These are phyloP conservation scores for Tillandsia leiboldiana DNA, from an alignment of 176 grass and related monocot genomes.

Conservation along the genomic window DNA sequence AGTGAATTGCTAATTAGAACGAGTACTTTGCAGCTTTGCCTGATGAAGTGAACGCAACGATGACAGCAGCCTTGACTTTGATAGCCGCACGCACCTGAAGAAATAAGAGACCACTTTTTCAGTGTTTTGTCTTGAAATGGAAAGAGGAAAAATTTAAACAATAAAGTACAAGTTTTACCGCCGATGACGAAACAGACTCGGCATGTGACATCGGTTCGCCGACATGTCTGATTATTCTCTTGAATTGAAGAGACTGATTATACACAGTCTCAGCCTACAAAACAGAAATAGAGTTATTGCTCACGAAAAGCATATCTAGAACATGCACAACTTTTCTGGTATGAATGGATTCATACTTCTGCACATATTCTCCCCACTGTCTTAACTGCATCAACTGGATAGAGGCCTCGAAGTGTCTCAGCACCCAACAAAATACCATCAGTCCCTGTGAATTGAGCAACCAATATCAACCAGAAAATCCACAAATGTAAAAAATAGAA, in stretches of 20 bases:
- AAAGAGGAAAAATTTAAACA: constrained; percentile 1
- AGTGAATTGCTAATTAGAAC: neutral
- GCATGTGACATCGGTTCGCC: constrained; percentile 77
- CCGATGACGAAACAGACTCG: constrained; percentile 91
- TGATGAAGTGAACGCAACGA: constrained; percentile 78
- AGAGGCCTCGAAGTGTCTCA: constrained; percentile 83
- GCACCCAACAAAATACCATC: constrained; percentile 96
- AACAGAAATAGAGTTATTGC: constrained; percentile 14
- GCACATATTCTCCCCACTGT: constrained; percentile 90
- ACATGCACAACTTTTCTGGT: constrained; percentile 9
- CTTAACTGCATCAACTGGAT: constrained; percentile 81
- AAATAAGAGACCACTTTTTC: neutral
- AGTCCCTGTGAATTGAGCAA: constrained; percentile 45
- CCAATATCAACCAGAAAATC: constrained; percentile 2
- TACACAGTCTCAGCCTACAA: constrained; percentile 78
- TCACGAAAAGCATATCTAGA: constrained; percentile 10
- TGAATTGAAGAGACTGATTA: constrained; percentile 79
- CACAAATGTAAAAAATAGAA: neutral
- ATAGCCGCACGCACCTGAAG: constrained; percentile 83
- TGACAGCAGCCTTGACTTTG: constrained; percentile 88
- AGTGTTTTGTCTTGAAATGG: constrained; percentile 1
- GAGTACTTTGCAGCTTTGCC: constrained; percentile 74
- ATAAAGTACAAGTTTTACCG: constrained; percentile 30
- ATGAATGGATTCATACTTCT: constrained; percentile 54
- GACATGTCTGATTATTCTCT: constrained; percentile 67